A percentile compares a stretch with the other conserved stretches of the same genome.
Conservation (phyloP, 495 filamentous ascomycete genomes). For the Ramalina intermedia region DNA sequence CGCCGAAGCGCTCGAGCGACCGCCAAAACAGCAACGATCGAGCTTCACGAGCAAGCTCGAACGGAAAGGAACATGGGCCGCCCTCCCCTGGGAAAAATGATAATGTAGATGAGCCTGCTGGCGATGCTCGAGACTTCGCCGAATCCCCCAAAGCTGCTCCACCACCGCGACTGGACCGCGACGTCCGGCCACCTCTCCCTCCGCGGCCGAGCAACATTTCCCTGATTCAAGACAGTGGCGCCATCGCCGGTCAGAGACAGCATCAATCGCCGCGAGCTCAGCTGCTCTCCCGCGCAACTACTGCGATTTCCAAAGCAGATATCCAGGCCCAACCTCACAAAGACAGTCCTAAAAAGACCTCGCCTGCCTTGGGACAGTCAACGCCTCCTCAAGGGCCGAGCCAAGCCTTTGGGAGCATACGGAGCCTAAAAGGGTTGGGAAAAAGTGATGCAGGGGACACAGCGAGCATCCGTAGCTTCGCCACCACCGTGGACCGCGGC, state of each 20-base stretch:
- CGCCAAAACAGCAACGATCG: too few species aligned
- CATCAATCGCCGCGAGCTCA: conserved; percentile 21
- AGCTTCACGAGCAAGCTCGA: too few species aligned
- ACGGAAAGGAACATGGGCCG: too few species aligned
- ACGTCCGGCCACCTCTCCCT: conserved; percentile 38
- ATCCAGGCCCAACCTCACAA: conserved; percentile 57
- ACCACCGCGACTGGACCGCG: neutral
- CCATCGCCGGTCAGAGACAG: conserved; percentile 17
- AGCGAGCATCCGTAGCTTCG: conserved; percentile 70
- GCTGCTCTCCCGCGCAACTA: conserved; percentile 64
- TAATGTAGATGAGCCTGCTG: too few species aligned
- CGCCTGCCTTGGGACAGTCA: conserved; percentile 32
- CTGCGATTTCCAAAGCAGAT: conserved; percentile 64
- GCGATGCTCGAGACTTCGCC: too few species aligned
- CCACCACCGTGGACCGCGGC: conserved; percentile 55
- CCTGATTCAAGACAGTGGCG: conserved; percentile 27
- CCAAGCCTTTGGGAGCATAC: conserved; percentile 28
- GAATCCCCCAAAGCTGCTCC: too few species aligned
- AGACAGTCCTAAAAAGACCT: conserved; percentile 48
- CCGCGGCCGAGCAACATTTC: conserved; percentile 43
- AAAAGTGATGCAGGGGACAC: conserved; percentile 60
- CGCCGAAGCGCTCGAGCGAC: too few species aligned
- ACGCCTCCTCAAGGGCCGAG: conserved; percentile 23
- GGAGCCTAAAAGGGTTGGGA: conserved; percentile 31
- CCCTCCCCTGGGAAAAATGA: too few species aligned